Conservation (phyloP, 2,329 filamentous ascomycete genomes). For the Samsoniella hepiali region DNA sequence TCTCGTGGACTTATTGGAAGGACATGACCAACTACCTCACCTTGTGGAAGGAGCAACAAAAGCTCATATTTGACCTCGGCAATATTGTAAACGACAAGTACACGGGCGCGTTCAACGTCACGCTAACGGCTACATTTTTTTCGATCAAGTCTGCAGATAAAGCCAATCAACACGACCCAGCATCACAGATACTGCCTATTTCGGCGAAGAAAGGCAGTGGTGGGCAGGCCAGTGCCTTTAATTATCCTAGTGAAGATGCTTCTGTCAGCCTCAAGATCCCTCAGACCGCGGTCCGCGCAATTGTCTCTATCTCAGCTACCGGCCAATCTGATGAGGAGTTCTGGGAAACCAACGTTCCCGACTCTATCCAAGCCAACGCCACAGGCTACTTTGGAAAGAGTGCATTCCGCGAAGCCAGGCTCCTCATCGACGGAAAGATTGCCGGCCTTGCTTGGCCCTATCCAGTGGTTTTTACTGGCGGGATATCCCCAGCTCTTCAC, state of each 20-base stretch:
- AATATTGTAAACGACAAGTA: constrained; percentile 69
- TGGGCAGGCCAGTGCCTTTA: constrained; percentile 63
- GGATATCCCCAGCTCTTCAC: constrained; percentile 73
- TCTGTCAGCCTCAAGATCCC: constrained; percentile 61
- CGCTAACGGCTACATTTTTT: constrained; percentile 65
- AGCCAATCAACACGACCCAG: constrained; percentile 34
- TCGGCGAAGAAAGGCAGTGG: constrained; percentile 50
- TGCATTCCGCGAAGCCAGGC: constrained; percentile 74
- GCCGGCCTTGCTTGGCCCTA: constrained; percentile 80
- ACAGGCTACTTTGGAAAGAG: constrained; percentile 48
- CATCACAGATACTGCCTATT: constrained; percentile 66
- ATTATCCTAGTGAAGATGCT: constrained; percentile 56
- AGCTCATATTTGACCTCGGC: constrained; percentile 74
- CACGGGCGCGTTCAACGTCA: constrained; percentile 71
- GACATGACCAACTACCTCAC: constrained; percentile 71
- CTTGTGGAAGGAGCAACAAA: constrained; percentile 67
- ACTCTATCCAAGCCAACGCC: constrained; percentile 46
- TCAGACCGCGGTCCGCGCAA: constrained; percentile 62
- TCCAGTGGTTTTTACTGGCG: constrained; percentile 78
- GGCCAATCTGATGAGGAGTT: constrained; percentile 78
- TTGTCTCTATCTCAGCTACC: constrained; percentile 73
- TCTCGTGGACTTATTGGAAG: constrained; percentile 73
- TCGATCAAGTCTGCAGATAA: constrained; percentile 43
- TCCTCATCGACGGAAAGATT: constrained; percentile 68
- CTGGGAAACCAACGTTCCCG: constrained; percentile 77